Conservation (phyloP, 2,329 filamentous ascomycete genomes). For the Nigrograna mackinnonii region DNA sequence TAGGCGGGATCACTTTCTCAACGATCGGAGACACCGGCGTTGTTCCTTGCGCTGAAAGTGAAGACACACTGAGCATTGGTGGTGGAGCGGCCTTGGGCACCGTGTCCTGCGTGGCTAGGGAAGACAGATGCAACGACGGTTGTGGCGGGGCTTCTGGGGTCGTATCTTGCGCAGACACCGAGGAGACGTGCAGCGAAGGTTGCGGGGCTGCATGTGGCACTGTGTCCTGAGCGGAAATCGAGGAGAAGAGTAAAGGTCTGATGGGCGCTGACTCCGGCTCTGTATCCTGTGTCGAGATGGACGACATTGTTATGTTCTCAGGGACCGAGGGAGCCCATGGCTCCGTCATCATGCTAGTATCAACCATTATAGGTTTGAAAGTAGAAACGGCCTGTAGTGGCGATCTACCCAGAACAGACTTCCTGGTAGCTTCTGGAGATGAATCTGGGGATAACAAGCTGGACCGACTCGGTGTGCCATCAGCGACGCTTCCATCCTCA, state of each 20-base stretch:
- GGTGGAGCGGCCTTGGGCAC: not conserved
- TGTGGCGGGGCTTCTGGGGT: constrained; percentile 19
- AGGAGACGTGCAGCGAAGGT: constrained; percentile 19
- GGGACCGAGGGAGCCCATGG: constrained; percentile 49
- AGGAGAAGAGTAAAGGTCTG: constrained; percentile 17
- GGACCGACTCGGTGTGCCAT: constrained; percentile 39
- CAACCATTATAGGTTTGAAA: constrained; percentile 55
- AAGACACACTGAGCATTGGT: constrained; percentile 3
- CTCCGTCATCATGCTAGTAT: constrained; percentile 66
- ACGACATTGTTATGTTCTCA: constrained; percentile 4
- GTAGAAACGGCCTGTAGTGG: constrained; percentile 20
- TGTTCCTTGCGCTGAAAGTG: not conserved
- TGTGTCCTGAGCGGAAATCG: constrained; percentile 25
- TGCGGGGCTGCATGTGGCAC: constrained; percentile 8
- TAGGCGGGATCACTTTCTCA: constrained; percentile 28
- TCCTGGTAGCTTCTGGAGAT: constrained; percentile 30
- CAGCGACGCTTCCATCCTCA: constrained; percentile 49
- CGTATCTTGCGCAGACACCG: constrained; percentile 26
- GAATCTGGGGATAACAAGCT: constrained; percentile 34
- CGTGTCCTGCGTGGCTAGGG: not conserved
- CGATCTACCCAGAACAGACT: constrained; percentile 21
- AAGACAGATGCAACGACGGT: constrained; percentile 11
- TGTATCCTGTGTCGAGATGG: constrained; percentile 4
- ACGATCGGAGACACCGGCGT: constrained; percentile 27
- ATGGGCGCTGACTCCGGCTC: constrained; percentile 10